phyloP scores from a whole-genome alignment of 2,329 filamentous ascomycete genomes.

The Penicillium sclerotiorum region DNA sequence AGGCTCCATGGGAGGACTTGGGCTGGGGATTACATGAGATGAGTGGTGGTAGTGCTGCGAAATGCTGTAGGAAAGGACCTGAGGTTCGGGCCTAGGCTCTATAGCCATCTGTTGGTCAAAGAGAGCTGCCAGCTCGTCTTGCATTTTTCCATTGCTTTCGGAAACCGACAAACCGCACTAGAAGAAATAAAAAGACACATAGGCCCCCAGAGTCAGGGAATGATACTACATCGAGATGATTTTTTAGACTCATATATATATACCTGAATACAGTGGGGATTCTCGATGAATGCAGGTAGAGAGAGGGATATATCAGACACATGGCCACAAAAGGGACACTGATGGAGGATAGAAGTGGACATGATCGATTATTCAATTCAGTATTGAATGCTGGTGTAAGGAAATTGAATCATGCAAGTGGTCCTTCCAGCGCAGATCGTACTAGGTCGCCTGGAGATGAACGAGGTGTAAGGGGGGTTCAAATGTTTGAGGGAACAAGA shows the following conservation, averaged over 20 bases:
- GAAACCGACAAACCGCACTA: conserved; percentile 47
- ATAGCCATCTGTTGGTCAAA: conserved; percentile 77
- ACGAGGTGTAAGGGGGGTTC: no score
- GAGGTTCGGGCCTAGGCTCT: conserved; percentile 33
- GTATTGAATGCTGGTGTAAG: neutral
- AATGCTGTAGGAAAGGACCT: conserved; percentile 68
- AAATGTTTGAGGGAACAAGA: no score
- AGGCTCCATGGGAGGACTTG: conserved; percentile 40
- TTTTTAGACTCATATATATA: conserved; percentile 19
- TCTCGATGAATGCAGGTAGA: conserved; percentile 40
- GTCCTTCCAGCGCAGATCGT: no score
- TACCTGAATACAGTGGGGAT: conserved; percentile 47
- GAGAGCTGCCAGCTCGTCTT: conserved; percentile 80
- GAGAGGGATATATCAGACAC: conserved; percentile 39
- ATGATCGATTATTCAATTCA: conserved; percentile 23
- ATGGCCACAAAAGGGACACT: conserved; percentile 43
- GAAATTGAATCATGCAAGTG: neutral
- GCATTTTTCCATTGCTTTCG: conserved; percentile 61
- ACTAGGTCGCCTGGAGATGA: no score
- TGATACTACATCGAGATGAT: conserved; percentile 17
- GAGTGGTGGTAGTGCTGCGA: conserved; percentile 86
- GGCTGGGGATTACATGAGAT: conserved; percentile 59
- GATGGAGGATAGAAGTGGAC: conserved; percentile 42
- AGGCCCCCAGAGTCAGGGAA: conserved; percentile 18
- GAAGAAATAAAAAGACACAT: conserved; percentile 5